Base-by-base conservation (phyloP, 352 stramenopile species). In the Phytopythium ostracodes region DNA sequence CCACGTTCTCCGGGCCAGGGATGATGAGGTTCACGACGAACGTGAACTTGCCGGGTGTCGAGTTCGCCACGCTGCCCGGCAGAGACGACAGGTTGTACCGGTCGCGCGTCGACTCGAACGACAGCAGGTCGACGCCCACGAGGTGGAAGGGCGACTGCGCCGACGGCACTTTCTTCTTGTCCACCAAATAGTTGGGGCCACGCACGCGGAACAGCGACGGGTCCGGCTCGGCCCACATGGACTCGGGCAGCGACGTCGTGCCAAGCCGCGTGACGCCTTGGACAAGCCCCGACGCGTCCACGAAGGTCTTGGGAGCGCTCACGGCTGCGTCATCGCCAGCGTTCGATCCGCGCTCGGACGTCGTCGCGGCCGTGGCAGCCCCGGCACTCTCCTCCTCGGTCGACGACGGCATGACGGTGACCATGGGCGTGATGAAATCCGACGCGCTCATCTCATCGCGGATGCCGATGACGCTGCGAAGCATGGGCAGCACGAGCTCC, bases 21-120 rank as follows among this genome's bases (percentile, higher is more conserved):
- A 96, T 92, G 67, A 94, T 94, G 78, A 96, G 94, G 65, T 94
- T 96, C 54, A 96, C 75, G 7, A 96, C 85, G 62, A 96, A 95
- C 49, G 84, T 93, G 69, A 96, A 96, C 64, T 92, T 89, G 38
- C 51, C 64, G 14, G 47, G 47, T 52, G 79, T 79, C 11, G 71
- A 91, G 55, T 77, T 75, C 25, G 84, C 91, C 51, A 96, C 81
- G 53, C 77, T 91, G 55, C 91, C 88, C 7, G 71, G 53, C 17
- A 76, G 88, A 36, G 72, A 66, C 52, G 83, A 91, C 29, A 96
- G 64, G 60, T 96, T 75, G 67, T 94, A 96, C 24, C 88, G 75
- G 51, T 95, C 85, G 17, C 55, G 69, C 33, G 81, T 52, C 40
- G 67, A 79, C 56, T 94, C 84, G 53, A 94, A 94, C 46, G 84